Conservation (phyloP, 208 protist genomes). For the Leishmania braziliensis region DNA sequence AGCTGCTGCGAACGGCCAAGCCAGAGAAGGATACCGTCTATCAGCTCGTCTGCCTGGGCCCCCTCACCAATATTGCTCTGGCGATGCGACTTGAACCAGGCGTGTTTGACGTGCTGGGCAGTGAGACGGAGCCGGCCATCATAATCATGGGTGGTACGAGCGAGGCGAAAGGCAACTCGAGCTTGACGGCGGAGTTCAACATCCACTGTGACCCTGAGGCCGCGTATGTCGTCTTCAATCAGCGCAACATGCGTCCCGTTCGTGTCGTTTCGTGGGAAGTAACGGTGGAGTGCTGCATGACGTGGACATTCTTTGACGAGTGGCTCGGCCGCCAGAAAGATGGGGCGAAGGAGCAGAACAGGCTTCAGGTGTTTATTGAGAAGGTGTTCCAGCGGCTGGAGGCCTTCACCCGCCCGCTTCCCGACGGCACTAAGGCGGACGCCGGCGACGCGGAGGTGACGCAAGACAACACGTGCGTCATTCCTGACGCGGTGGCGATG, state of each 20-base stretch:
- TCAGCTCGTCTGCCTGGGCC: conserved; percentile 72
- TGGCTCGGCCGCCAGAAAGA: conserved; percentile 46
- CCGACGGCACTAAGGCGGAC: conserved; percentile 69
- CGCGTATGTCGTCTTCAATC: conserved; percentile 76
- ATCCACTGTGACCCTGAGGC: conserved; percentile 88
- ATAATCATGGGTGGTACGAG: conserved; percentile 75
- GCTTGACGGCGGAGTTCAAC: conserved; percentile 85
- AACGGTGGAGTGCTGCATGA: conserved; percentile 80
- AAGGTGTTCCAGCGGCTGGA: conserved; percentile 77
- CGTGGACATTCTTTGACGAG: conserved; percentile 73
- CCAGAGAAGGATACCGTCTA: conserved; percentile 49
- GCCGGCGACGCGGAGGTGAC: conserved; percentile 75
- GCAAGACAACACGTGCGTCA: conserved; percentile 83
- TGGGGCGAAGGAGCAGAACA: conserved; percentile 38
- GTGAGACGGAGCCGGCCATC: conserved; percentile 66
- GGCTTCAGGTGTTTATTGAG: conserved; percentile 67
- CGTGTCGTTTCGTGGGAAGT: conserved; percentile 75
- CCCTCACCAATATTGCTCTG: conserved; percentile 80
- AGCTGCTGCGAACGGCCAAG: conserved; percentile 50
- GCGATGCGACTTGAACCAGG: conserved; percentile 65
- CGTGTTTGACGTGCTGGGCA: conserved; percentile 64
- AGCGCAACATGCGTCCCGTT: conserved; percentile 54
- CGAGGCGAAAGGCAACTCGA: conserved; percentile 84
- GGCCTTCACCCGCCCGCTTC: conserved; percentile 63
- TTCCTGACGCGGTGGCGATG: conserved; percentile 82